Conservation (phyloP, 75 land plant species). For the Pinus tabuliformis region DNA sequence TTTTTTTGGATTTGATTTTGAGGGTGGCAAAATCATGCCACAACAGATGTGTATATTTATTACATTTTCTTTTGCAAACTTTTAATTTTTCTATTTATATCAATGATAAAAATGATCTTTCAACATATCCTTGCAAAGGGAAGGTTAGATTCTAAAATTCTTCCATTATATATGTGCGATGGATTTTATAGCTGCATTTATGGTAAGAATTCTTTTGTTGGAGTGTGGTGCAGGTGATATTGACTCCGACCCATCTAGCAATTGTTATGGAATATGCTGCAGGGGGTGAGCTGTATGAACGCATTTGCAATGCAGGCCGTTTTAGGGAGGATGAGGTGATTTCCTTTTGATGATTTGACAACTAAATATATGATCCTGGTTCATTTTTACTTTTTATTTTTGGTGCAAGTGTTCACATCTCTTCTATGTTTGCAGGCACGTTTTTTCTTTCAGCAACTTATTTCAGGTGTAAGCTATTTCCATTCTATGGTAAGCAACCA, state of each 20-base stretch:
- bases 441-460: constrained; percentile 85
- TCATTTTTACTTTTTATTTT: too few species aligned
- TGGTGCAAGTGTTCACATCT: too few species aligned
- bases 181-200: too few species aligned
- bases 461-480: constrained; percentile 85
- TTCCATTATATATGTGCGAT: background rate
- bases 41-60: too few species aligned
- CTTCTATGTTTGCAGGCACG: constrained; percentile 28
- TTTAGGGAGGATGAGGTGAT: constrained; percentile 86
- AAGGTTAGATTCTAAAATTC: background rate
- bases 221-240: constrained; percentile 38
- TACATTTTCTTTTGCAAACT: too few species aligned
- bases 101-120: too few species aligned
- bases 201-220: background rate
- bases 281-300: constrained; percentile 87
- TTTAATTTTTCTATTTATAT: too few species aligned
- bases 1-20: too few species aligned
- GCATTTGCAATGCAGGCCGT: constrained; percentile 76
- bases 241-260: constrained; percentile 83
- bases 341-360: background rate
- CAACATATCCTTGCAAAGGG: too few species aligned
- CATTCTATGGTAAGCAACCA: constrained; percentile 48
- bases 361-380: too few species aligned
- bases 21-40: too few species aligned
- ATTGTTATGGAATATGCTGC: constrained; percentile 94